Evolutionary conservation across 2,329 filamentous ascomycete species (phyloP).

Genomic region (Colletotrichum destructivum): DNA sequence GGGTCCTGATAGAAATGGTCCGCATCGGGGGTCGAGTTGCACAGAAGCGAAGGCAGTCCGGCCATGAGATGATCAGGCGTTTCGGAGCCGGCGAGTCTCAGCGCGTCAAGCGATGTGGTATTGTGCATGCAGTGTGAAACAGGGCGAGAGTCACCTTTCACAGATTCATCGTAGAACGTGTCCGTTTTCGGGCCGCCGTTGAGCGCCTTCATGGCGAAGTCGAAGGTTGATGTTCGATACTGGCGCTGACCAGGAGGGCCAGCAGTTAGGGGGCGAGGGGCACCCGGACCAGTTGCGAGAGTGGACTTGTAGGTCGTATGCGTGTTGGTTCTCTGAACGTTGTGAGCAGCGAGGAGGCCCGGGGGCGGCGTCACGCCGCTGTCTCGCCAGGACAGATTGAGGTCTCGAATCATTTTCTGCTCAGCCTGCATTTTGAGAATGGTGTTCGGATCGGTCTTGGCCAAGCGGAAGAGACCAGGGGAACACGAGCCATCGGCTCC

Average conservation of each 20-base stretch:
- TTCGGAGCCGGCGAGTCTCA: conserved; percentile 6
- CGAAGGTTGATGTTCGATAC: conserved; percentile 61
- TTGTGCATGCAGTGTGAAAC: conserved; percentile 46
- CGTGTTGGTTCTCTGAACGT: conserved; percentile 28
- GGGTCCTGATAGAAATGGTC: conserved; percentile 9
- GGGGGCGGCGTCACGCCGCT: conserved; percentile 33
- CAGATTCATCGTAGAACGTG: conserved; percentile 45
- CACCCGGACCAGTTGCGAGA: conserved; percentile 56
- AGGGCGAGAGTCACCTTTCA: conserved; percentile 43
- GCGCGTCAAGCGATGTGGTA: neutral
- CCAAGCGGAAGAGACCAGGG: conserved; percentile 22
- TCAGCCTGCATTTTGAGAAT: conserved; percentile 18
- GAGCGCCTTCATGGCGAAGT: conserved; percentile 55
- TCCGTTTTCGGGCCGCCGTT: conserved; percentile 48
- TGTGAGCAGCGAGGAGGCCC: neutral
- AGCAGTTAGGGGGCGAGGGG: conserved; percentile 67
- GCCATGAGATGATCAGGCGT: conserved; percentile 26
- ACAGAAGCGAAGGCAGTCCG: conserved; percentile 11
- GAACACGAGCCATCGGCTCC: conserved; percentile 20
- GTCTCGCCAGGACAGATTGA: conserved; percentile 19
- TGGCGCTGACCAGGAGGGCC: conserved; percentile 69
- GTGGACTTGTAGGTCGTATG: conserved; percentile 42
- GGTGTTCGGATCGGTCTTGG: conserved; percentile 11
- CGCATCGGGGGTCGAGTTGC: conserved; percentile 6
- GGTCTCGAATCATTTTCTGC: conserved; percentile 14